Percentiles rank a stretch among this genome's conserved stretches.
Conservation (phyloP, 139 green algal species). For the Desmodesmus armatus region DNA sequence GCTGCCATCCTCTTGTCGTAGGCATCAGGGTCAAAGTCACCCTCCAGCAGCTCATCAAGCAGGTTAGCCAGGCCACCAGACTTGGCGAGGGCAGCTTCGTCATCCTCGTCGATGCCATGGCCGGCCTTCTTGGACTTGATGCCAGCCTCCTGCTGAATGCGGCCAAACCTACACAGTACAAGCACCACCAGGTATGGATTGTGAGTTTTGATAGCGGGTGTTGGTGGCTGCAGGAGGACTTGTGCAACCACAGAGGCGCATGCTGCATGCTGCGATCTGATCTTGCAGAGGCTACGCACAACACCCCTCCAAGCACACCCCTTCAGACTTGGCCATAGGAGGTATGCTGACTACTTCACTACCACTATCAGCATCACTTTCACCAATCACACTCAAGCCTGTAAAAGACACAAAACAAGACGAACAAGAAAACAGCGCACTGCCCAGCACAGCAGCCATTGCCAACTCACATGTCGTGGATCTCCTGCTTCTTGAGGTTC, state of each 20-base stretch:
- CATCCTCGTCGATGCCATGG: neutral
- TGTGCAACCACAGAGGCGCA: neutral
- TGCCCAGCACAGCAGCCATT: too few species aligned
- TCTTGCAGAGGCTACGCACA: neutral
- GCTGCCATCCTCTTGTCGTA: slow-evolving; percentile 91
- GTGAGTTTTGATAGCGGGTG: neutral
- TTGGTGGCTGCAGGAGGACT: neutral
- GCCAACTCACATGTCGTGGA: slow-evolving; percentile 71
- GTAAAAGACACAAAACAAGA: too few species aligned
- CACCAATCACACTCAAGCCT: too few species aligned
- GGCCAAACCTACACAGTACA: slow-evolving; percentile 12
- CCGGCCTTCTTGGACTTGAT: neutral
- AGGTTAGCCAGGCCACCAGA: slow-evolving; percentile 48
- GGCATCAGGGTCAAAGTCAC: slow-evolving; percentile 94
- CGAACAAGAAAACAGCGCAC: too few species aligned
- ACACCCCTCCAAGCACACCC: too few species aligned
- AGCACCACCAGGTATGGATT: too few species aligned
- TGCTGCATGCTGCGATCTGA: neutral
- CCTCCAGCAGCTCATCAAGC: slow-evolving; percentile 79
- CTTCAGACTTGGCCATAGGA: too few species aligned
- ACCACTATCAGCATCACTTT: too few species aligned
- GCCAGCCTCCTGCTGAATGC: slow-evolving; percentile 35
- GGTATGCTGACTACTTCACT: too few species aligned
- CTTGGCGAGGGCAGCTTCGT: neutral
- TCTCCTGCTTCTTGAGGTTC: slow-evolving; percentile 91